Evolutionary conservation across 441 rosid genomes (phyloP).

Genomic region (Hura crepitans): DNA sequence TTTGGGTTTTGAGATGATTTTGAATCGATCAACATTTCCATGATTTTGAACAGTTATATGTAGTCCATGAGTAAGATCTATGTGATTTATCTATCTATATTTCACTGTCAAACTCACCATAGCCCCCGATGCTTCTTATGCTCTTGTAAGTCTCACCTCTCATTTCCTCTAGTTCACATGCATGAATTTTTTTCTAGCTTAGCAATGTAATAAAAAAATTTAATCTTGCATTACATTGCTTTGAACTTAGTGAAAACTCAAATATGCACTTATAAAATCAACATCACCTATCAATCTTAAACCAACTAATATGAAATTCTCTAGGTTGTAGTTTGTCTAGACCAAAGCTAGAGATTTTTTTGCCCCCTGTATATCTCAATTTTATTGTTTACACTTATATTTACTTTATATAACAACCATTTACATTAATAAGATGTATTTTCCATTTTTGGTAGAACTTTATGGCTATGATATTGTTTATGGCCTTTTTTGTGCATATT

Average conservation of each 20-base stretch:
- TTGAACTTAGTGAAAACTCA: not conserved
- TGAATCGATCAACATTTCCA: too few relatives aligned
- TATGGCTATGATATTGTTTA: not conserved
- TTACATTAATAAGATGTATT: too few relatives aligned
- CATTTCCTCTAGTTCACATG: too few relatives aligned
- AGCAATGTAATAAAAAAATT: too few relatives aligned
- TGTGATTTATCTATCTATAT: too few relatives aligned
- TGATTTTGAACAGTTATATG: too few relatives aligned
- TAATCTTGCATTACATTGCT: not conserved
- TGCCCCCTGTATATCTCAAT: not conserved
- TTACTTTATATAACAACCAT: too few relatives aligned
- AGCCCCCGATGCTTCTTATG: constrained; percentile 18
- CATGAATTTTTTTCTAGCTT: too few relatives aligned
- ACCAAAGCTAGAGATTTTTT: not conserved
- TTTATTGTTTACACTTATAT: too few relatives aligned
- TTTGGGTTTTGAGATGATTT: not conserved
- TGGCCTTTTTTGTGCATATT: constrained; percentile 6
- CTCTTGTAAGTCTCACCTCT: constrained; percentile 13
- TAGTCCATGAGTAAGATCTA: too few relatives aligned
- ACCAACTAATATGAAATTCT: not conserved
- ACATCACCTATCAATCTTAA: not conserved
- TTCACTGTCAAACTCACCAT: not conserved
- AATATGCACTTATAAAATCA: not conserved
- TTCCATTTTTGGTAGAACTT: not conserved
- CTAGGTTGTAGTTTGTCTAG: not conserved